Base-by-base conservation (phyloP, 306 rosid genomes). In the Notholithocarpus densiflorus region DNA sequence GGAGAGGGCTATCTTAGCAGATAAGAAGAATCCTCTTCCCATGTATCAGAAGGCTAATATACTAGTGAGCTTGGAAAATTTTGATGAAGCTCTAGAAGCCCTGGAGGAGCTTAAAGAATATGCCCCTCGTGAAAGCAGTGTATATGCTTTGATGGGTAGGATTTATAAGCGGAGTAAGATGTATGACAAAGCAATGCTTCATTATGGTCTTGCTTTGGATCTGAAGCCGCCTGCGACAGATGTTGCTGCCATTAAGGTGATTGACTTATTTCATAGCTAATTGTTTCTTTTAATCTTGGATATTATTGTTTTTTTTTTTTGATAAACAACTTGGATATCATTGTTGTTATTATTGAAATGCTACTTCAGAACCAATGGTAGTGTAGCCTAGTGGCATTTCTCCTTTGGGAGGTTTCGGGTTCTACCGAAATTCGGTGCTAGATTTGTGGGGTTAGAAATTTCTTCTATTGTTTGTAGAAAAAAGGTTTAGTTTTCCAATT, bases 41-140 rank as follows among this genome's bases (percentile, higher is more conserved):
- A 96, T 93, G 97, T 96, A 93, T 90, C 99, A 96, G 73, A 96
- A 96, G 91, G 99, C 99, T 57, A 93, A 84, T 76, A 93, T 96
- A 83, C 91, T 96, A 32, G 69, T 88, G 88, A 87, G 90, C 82
- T 83, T 93, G 82, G 97, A 91, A 72, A 85, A 70, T 21, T 93
- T 89, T 56, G 97, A 96, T 1, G 91, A 93, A 80, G 99, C 99
- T 54, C 76, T 96, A 84, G 92, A 86, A 75, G 97, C 92, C 76
- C 85, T 96, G 37, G 91, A 91, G 87, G 96, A 93, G 83, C 97
- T 96, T 73, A 96, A 90, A 81, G 94, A 91, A 81, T 93, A 86
- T 68, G 91, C 98, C 15, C 99, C 99, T 48, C 89, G 97, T 1
- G 98, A 96, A 89, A 90, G 97, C 75, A 93, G 99, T 68, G 96